Evolutionary conservation across 1,284 basidiomycete genomes (phyloP).

Genomic region (Singerocomus rubriflavus): DNA sequence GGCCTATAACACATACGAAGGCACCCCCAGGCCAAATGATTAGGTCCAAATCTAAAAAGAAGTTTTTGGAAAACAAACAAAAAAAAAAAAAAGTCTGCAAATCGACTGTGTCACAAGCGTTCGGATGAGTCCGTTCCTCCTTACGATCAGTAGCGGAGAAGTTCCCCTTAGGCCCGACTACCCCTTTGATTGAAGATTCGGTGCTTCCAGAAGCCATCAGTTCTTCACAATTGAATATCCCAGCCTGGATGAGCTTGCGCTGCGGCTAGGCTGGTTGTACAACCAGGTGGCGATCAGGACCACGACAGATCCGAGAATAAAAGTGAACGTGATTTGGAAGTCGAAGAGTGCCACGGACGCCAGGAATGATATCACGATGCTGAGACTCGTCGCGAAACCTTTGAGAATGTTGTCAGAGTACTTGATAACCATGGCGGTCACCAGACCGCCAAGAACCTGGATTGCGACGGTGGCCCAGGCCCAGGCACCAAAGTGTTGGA

Average conservation of each 20-base stretch:
- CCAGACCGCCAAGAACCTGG: conserved; percentile 90
- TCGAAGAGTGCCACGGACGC: conserved; percentile 88
- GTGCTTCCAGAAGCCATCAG: conserved; percentile 14
- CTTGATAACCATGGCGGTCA: conserved; percentile 89
- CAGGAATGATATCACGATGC: conserved; percentile 91
- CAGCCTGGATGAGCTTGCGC: conserved; percentile 25
- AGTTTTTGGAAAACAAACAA: background rate
- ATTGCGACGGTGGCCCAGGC: conserved; percentile 89
- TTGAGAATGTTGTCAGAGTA: conserved; percentile 91
- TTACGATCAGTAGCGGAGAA: conserved; percentile 3
- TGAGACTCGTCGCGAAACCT: conserved; percentile 92
- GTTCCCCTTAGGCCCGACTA: background rate
- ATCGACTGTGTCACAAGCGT: conserved; percentile 22
- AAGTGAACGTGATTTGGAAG: conserved; percentile 83
- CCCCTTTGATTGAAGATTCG: background rate
- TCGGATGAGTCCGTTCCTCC: conserved; percentile 7
- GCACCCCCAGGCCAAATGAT: conserved; percentile 18
- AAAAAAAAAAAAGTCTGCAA: conserved; percentile 20
- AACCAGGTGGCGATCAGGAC: conserved; percentile 88
- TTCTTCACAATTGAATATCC: conserved; percentile 30
- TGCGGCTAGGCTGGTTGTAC: conserved; percentile 70
- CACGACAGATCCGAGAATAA: conserved; percentile 77
- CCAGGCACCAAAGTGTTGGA: conserved; percentile 85
- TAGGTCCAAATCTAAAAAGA: conserved; percentile 30
- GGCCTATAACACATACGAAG: conserved; percentile 23